Conservation (phyloP, 768 basidiomycete species). For the Lactifluus echinatus region DNA sequence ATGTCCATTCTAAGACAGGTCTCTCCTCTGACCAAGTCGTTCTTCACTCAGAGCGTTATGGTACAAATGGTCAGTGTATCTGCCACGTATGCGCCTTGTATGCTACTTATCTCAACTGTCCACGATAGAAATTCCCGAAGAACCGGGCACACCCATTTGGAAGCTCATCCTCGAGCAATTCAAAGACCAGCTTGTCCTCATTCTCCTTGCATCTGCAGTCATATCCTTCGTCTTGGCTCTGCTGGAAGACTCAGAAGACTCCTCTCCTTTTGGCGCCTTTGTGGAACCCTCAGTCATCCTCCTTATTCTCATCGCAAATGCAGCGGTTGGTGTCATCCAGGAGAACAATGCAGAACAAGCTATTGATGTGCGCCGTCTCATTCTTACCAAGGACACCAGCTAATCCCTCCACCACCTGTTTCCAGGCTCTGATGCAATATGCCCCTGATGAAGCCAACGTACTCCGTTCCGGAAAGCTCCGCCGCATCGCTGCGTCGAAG, state of each 20-base stretch:
- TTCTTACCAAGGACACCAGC: not conserved
- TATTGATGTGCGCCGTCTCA: slow-evolving; percentile 68
- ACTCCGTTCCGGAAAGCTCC: slow-evolving; percentile 58
- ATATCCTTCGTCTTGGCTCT: slow-evolving; percentile 90
- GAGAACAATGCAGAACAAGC: slow-evolving; percentile 95
- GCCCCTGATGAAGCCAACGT: slow-evolving; percentile 95
- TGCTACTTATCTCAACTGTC: not conserved
- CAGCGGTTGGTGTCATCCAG: slow-evolving; percentile 95
- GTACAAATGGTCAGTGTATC: slow-evolving; percentile 9
- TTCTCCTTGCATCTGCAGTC: slow-evolving; percentile 87
- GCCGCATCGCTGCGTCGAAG: slow-evolving; percentile 74
- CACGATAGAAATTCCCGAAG: slow-evolving; percentile 77
- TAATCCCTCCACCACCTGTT: not conserved
- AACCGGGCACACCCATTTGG: slow-evolving; percentile 86
- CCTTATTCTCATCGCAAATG: slow-evolving; percentile 92
- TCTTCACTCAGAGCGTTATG: slow-evolving; percentile 14
- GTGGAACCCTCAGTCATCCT: slow-evolving; percentile 95
- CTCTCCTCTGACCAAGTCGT: slow-evolving; percentile 4
- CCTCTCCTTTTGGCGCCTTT: slow-evolving; percentile 71
- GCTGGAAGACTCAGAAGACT: slow-evolving; percentile 66
- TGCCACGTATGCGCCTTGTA: not conserved
- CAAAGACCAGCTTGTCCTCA: slow-evolving; percentile 96
- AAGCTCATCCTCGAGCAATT: slow-evolving; percentile 97
- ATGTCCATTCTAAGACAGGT: not conserved
- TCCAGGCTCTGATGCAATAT: slow-evolving; percentile 90